Evolutionary conservation across 192 early-diverging fungal genomes (phyloP).

Genomic region (Coemansia sp.): DNA sequence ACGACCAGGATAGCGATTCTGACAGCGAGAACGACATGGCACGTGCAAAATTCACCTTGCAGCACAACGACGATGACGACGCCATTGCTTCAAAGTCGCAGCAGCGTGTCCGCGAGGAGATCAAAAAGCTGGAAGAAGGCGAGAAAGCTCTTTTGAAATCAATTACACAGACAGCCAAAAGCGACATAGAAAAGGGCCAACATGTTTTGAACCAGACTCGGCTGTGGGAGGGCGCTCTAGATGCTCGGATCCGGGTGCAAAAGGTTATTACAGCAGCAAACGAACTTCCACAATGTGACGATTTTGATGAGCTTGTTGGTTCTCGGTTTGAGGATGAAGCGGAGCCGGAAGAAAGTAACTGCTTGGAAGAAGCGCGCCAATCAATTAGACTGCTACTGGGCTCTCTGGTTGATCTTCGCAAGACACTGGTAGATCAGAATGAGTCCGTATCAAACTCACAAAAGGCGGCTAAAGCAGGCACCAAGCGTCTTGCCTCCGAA

Average conservation of each 20-base stretch:
- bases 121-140: slow-evolving; percentile 75
- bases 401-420: slow-evolving; percentile 35
- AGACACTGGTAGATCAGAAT: slow-evolving; percentile 31
- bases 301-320: slow-evolving; percentile 21
- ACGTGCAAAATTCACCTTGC: slow-evolving; percentile 26
- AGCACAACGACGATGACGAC: slow-evolving; percentile 21
- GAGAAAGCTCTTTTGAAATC: slow-evolving; percentile 81
- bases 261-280: slow-evolving; percentile 74
- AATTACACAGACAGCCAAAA: slow-evolving; percentile 70
- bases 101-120: slow-evolving; percentile 55
- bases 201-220: slow-evolving; percentile 85
- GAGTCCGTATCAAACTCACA: slow-evolving; percentile 18
- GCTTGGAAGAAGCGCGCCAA: slow-evolving; percentile 18
- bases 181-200: slow-evolving; percentile 88
- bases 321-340: slow-evolving; percentile 3
- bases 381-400: slow-evolving; percentile 28
- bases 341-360: neutral
- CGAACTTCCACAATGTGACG: slow-evolving; percentile 65
- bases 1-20: slow-evolving; percentile 24
- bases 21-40: slow-evolving; percentile 17
- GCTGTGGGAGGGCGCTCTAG: slow-evolving; percentile 81
- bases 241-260: slow-evolving; percentile 86
- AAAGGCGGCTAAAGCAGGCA: slow-evolving; percentile 3
- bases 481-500: slow-evolving; percentile 23
- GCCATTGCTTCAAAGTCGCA: slow-evolving; percentile 39